phyloP scores from a whole-genome alignment of 2,329 filamentous ascomycete species.

The Diaporthe ilicicola region DNA sequence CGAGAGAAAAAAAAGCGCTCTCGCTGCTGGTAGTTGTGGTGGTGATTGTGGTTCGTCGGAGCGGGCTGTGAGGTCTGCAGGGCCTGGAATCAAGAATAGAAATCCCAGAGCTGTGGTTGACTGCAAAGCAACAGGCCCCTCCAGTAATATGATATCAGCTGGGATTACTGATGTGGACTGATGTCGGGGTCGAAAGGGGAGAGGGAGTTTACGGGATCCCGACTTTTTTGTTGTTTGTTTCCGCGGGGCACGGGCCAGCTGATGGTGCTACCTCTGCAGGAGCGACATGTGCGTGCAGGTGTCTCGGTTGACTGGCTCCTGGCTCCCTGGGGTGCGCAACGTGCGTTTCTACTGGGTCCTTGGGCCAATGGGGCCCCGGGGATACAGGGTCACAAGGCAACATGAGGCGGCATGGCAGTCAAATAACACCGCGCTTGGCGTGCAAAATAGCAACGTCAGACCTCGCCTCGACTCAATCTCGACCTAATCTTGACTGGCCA shows the following conservation, averaged over 20 bases:
- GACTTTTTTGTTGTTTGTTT: conserved; percentile 28
- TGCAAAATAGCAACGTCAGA: conserved; percentile 9
- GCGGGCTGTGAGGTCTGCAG: conserved; percentile 7
- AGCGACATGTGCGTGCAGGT: conserved; percentile 5
- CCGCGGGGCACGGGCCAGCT: conserved; percentile 24
- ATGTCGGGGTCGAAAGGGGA: conserved; percentile 21
- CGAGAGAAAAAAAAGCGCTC: background rate
- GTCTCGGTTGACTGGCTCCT: background rate
- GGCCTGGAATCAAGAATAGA: conserved; percentile 6
- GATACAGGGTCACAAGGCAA: conserved; percentile 7
- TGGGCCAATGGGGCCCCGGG: background rate
- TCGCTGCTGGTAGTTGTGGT: background rate
- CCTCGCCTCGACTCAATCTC: background rate
- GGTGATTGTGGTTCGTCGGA: background rate
- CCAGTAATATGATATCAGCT: conserved; percentile 27
- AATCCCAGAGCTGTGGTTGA: conserved; percentile 17
- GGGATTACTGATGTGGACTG: conserved; percentile 21
- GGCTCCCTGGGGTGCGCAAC: conserved; percentile 1
- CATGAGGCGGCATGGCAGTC: background rate
- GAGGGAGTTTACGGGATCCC: conserved; percentile 22
- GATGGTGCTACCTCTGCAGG: background rate
- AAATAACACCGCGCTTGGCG: conserved; percentile 19
- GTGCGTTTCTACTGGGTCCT: conserved; percentile 4
- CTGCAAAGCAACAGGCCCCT: conserved; percentile 16
- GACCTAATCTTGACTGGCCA: background rate